phyloP scores from a whole-genome alignment of 805 yeast genomes.

The Metschnikowia koreensis region DNA sequence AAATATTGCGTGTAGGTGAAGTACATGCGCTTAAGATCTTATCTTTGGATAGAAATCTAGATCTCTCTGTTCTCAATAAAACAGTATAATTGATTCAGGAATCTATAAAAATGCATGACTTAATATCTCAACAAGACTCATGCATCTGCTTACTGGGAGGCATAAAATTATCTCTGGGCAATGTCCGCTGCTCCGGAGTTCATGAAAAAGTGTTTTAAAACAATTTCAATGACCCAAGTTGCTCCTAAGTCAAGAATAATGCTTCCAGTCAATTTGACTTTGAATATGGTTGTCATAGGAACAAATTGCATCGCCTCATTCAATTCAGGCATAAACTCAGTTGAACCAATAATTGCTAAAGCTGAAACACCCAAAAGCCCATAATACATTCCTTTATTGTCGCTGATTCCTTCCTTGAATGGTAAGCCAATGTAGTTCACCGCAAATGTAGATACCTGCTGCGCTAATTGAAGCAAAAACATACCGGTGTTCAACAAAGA shows the following conservation, averaged over 20 bases:
- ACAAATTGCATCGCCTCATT: slow-evolving; percentile 92
- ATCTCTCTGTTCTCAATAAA: slow-evolving; percentile 21
- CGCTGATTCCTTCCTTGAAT: slow-evolving; percentile 84
- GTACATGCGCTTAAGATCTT: slow-evolving; percentile 27
- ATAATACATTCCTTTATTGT: slow-evolving; percentile 95
- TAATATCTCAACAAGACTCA: not conserved
- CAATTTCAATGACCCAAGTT: slow-evolving; percentile 73
- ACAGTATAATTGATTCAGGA: not conserved
- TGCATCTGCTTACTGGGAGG: not conserved
- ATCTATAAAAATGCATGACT: not conserved
- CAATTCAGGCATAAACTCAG: slow-evolving; percentile 92
- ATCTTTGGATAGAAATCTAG: slow-evolving; percentile 27
- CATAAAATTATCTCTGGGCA: slow-evolving; percentile 39
- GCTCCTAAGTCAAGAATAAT: slow-evolving; percentile 74
- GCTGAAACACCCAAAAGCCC: slow-evolving; percentile 90
- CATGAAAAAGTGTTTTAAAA: slow-evolving; percentile 82
- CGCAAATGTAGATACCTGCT: slow-evolving; percentile 96
- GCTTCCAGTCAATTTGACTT: slow-evolving; percentile 68
- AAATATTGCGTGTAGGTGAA: slow-evolving; percentile 23
- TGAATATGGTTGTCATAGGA: slow-evolving; percentile 74
- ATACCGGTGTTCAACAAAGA: slow-evolving; percentile 94
- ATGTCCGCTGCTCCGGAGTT: slow-evolving; percentile 92
- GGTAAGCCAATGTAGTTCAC: slow-evolving; percentile 98
- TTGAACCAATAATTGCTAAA: slow-evolving; percentile 85
- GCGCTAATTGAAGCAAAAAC: slow-evolving; percentile 89